Percentiles rank a stretch among this genome's conserved stretches.
Conservation (phyloP, 1,284 basidiomycete genomes). For the Pseudomicrostroma phylloplanum region DNA sequence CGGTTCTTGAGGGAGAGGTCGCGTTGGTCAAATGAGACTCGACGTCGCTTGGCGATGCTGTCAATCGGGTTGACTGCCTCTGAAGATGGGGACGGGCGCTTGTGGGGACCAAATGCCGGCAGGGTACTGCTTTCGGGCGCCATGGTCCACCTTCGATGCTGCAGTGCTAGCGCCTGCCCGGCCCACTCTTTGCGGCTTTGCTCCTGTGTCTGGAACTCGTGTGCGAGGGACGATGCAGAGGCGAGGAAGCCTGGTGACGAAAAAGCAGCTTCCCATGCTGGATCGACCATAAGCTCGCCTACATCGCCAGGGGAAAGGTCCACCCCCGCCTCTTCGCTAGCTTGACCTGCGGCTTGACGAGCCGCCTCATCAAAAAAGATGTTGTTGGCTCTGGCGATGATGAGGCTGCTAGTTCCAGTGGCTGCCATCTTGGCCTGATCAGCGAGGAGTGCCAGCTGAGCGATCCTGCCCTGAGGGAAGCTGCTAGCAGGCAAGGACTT, state of each 20-base stretch:
- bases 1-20: background rate
- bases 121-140: background rate
- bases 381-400: background rate
- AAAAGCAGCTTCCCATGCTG: slow-evolving; percentile 1
- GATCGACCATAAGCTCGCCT: background rate
- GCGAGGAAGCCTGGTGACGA: background rate
- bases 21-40: background rate
- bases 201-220: background rate
- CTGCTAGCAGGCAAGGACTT: background rate
- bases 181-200: slow-evolving; percentile 8
- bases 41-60: background rate
- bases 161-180: slow-evolving; percentile 5
- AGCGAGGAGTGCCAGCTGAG: slow-evolving; percentile 3
- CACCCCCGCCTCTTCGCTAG: background rate
- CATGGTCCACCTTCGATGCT: slow-evolving; percentile 3
- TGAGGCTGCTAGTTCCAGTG: background rate
- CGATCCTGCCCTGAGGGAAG: background rate
- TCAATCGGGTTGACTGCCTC: too few relatives aligned
- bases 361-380: background rate
- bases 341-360: background rate
- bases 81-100: too few relatives aligned
- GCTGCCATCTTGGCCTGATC: slow-evolving; percentile 4
- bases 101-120: too few relatives aligned
- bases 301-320: background rate
- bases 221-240: slow-evolving; percentile 1